Conservation (phyloP, 1,284 basidiomycete genomes). For the Cryptococcus depauperatus region DNA sequence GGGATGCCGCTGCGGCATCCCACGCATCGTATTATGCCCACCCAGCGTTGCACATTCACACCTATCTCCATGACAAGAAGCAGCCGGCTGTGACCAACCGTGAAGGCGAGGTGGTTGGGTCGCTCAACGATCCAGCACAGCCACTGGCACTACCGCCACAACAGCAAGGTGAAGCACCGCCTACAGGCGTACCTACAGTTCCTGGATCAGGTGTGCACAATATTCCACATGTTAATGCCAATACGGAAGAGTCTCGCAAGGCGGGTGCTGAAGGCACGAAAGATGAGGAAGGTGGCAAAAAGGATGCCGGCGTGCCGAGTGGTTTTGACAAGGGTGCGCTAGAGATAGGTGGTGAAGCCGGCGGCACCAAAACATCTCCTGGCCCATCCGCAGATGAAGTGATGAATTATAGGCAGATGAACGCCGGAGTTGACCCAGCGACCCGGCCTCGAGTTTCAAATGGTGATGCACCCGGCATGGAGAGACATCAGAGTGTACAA, state of each 20-base stretch:
- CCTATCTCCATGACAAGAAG: slow-evolving; percentile 16
- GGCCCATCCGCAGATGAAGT: slow-evolving; percentile 28
- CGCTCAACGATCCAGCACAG: slow-evolving; percentile 26
- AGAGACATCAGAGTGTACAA: slow-evolving; percentile 25
- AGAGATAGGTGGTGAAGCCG: slow-evolving; percentile 30
- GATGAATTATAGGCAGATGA: slow-evolving; percentile 4
- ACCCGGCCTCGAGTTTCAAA: background rate
- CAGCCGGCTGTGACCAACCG: slow-evolving; percentile 8
- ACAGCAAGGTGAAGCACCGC: background rate
- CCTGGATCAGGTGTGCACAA: slow-evolving; percentile 1
- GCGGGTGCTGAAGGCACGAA: slow-evolving; percentile 20
- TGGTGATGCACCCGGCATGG: slow-evolving; percentile 13
- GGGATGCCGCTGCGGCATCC: slow-evolving; percentile 33
- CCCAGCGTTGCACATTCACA: slow-evolving; percentile 31
- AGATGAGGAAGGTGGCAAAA: slow-evolving; percentile 30
- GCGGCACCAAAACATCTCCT: slow-evolving; percentile 28
- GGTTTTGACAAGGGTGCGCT: slow-evolving; percentile 30
- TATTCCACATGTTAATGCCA: slow-evolving; percentile 10
- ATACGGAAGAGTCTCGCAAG: slow-evolving; percentile 12
- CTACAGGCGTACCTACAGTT: background rate
- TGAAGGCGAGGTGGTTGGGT: slow-evolving; percentile 17
- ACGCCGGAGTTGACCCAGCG: slow-evolving; percentile 1
- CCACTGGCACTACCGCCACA: slow-evolving; percentile 4
- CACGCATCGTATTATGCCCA: slow-evolving; percentile 40
- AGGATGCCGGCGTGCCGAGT: slow-evolving; percentile 26